Base-by-base conservation (phyloP, 495 filamentous ascomycete genomes). In the Pseudevernia furfuracea region DNA sequence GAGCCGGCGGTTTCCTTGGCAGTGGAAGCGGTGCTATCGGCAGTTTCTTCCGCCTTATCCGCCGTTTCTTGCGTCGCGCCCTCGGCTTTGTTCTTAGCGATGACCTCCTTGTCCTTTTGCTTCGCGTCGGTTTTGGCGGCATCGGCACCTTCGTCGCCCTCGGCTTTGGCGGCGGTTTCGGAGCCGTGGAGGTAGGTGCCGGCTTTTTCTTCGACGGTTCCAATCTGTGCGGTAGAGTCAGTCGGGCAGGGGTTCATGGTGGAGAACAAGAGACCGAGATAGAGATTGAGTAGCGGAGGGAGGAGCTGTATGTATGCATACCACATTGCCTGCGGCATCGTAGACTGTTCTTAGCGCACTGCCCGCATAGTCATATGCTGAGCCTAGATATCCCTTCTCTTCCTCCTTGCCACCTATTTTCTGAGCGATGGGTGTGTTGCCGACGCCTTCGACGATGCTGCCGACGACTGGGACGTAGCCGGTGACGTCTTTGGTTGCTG, bases 321-420 rank as follows among this genome's bases (percentile, higher is more conserved):
- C 66, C 30, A 59, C 66, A 30, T 68, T 68, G 3, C 66, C 66
- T 14, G 66, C 66, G 10, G 66, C 58, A 46, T 68, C 66, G 38
- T 68, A 68, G 0, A 68, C 66, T 1, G 63, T 68, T 1, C 63
- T 44, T 19, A 64, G 25, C 17, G 62, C 62, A 43, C 62, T 59
- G 5, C 62, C 59, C 11, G 66, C 66, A 21, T 58, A 43, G 5
- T 68, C 57, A 25, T 68, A 68, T 21, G 53, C 63, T 39, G 64
- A 32, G 36, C 61, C 58, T 23, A 68, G 55, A 49, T 68, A 68
- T 4, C 66, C 66, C 43, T 68, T 59, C 34, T 68, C 59, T 53
- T 68, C 66, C 59, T 65, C 66, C 32, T 59, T 46, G 11, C 66
- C 66, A 15, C 62, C 63, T 11, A 68, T 41, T 48, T 58, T 65